phyloP scores from a whole-genome alignment of 2,329 filamentous ascomycete species.

The Samsoniella hepiali region DNA sequence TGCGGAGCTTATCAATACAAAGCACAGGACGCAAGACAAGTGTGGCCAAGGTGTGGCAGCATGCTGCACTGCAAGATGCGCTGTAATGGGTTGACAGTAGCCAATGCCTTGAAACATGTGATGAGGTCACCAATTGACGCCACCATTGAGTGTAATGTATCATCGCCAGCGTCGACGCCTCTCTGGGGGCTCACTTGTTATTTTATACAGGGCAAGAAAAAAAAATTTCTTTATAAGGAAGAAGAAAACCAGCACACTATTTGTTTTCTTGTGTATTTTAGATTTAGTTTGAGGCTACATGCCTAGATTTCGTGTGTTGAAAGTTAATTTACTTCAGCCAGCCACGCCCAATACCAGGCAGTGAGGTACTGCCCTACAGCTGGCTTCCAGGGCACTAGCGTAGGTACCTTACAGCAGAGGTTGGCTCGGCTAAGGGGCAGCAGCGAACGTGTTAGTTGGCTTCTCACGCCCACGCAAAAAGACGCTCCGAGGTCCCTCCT shows the following conservation, averaged over 20 bases:
- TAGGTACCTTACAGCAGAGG: neutral
- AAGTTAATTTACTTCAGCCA: too few species aligned
- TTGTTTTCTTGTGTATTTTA: too few species aligned
- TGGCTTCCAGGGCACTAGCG: too few species aligned
- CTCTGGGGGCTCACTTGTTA: too few species aligned
- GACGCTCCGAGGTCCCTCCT: constrained; percentile 14
- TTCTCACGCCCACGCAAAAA: constrained; percentile 1
- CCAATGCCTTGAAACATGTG: constrained; percentile 3
- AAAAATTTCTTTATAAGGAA: too few species aligned
- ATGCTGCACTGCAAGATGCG: neutral
- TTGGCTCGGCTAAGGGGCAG: constrained; percentile 4
- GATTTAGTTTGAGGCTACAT: too few species aligned
- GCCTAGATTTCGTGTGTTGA: too few species aligned
- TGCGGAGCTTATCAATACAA: neutral
- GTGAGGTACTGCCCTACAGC: too few species aligned
- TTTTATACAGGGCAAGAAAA: too few species aligned
- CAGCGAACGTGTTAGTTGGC: constrained; percentile 12
- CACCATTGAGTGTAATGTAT: neutral
- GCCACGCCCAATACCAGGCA: too few species aligned
- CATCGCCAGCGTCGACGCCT: neutral
- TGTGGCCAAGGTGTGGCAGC: neutral
- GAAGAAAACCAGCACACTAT: too few species aligned
- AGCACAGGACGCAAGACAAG: neutral
- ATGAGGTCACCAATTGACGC: constrained; percentile 9
- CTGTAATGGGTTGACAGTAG: neutral